Percentiles rank a stretch among this genome's conserved stretches.
These are phyloP conservation scores for Wickerhamiella sergipiensis DNA, from an alignment of 805 yeast genomes.

Conservation along the genomic window DNA sequence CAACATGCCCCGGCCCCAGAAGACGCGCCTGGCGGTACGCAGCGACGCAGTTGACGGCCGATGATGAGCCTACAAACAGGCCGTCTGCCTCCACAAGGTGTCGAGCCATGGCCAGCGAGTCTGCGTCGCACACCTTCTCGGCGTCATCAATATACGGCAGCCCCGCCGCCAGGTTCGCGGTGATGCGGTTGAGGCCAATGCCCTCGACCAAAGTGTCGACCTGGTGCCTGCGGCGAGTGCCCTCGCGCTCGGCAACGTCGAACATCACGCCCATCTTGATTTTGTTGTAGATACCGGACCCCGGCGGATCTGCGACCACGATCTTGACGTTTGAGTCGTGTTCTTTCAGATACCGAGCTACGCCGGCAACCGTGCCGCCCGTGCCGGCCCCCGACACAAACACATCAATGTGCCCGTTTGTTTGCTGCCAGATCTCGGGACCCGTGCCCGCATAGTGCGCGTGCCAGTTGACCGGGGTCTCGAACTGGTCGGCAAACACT, in stretches of 20 bases:
- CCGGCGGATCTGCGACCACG: slow-evolving; percentile 88
- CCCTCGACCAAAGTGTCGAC: slow-evolving; percentile 94
- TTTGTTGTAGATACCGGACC: slow-evolving; percentile 78
- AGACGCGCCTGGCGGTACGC: slow-evolving; percentile 47
- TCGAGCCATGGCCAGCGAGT: slow-evolving; percentile 83
- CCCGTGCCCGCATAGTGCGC: slow-evolving; percentile 76
- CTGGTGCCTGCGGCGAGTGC: slow-evolving; percentile 87
- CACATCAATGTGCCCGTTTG: slow-evolving; percentile 48
- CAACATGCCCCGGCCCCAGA: slow-evolving; percentile 45
- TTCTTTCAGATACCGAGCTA: slow-evolving; percentile 57
- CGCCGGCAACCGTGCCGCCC: slow-evolving; percentile 95
- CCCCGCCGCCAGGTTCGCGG: slow-evolving; percentile 65
- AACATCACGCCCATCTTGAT: slow-evolving; percentile 89
- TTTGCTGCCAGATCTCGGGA: slow-evolving; percentile 78
- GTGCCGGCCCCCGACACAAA: slow-evolving; percentile 93
- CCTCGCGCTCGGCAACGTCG: slow-evolving; percentile 77
- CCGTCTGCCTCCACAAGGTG: slow-evolving; percentile 74
- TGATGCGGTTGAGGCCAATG: slow-evolving; percentile 77
- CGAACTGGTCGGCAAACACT: slow-evolving; percentile 90
- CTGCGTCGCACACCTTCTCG: slow-evolving; percentile 60
- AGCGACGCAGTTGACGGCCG: slow-evolving; percentile 91
- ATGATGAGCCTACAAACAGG: slow-evolving; percentile 77
- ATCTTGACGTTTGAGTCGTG: slow-evolving; percentile 32
- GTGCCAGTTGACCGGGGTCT: slow-evolving; percentile 81
- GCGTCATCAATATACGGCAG: slow-evolving; percentile 64